phyloP scores from a whole-genome alignment of 805 yeast species.

The Schizosaccharomyces pombe region DNA sequence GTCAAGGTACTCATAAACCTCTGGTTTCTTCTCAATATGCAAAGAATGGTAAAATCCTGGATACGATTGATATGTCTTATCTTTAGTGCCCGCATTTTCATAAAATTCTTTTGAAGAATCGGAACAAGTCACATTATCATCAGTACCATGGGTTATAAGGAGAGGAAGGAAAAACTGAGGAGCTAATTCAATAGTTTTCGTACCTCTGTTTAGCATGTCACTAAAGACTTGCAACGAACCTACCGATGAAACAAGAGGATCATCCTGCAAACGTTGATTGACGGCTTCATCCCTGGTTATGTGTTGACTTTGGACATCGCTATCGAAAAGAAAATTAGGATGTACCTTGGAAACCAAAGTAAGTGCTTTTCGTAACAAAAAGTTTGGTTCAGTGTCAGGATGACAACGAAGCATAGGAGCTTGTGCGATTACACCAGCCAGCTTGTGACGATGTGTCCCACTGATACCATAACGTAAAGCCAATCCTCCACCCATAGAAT shows the following conservation, averaged over 20 bases:
- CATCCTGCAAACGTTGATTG: constrained; percentile 10
- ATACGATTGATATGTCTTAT: not conserved
- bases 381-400: not conserved
- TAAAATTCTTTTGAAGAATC: constrained; percentile 11
- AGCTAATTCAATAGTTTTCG: constrained; percentile 12
- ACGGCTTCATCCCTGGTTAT: constrained; percentile 12
- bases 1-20: not conserved
- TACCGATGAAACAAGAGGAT: constrained; percentile 13
- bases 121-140: constrained; percentile 9
- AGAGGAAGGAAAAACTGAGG: constrained; percentile 16
- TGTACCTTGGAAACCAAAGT: not conserved
- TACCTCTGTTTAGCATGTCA: constrained; percentile 15
- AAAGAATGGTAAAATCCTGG: not conserved
- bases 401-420: constrained; percentile 1
- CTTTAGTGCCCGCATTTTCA: constrained; percentile 6
- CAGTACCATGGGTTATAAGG: constrained; percentile 15
- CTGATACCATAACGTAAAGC: constrained; percentile 2
- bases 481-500: constrained; percentile 5
- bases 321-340: not conserved
- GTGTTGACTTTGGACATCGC: not conserved
- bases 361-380: not conserved
- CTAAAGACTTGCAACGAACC: constrained; percentile 15
- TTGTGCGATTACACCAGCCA: not conserved
- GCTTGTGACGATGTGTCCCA: constrained; percentile 8
- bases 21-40: not conserved